Base-by-base conservation (phyloP, 495 filamentous ascomycete genomes). In the Parathielavia appendiculata region DNA sequence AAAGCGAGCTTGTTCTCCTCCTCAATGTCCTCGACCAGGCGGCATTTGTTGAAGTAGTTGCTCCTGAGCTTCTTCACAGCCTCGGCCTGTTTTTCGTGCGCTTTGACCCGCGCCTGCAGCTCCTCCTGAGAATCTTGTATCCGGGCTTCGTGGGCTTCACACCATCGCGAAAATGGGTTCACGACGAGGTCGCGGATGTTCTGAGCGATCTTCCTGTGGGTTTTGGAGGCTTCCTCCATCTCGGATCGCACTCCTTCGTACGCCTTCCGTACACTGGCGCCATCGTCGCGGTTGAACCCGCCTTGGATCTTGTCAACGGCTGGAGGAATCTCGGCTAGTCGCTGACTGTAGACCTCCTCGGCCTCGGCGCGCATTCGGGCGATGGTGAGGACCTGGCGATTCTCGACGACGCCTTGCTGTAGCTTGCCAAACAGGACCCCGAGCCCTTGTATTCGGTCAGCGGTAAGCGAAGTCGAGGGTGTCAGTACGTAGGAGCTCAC, bases 1-100 rank as follows among this genome's bases (percentile, higher is more conserved):
- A 97, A 97, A 34, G 90, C 92, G 13, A 99, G 83, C 73, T 97
- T 97, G 68, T 96, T 96, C 79, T 99, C 93, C 73, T 99, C 93
- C 65, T 97, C 95, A 54, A 97, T 72, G 67, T 99, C 93, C 71
- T 99, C 93, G 8, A 97, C 86, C 44, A 95, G 81, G 46, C 93
- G 88, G 66, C 93, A 99, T 73, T 97, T 97, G 77, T 96, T 97
- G 82, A 96, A 99, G 73, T 99, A 99, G 61, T 87, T 83, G 66
- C 91, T 97, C 44, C 95, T 84, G 59, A 96, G 80, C 75, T 97
- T 96, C 77, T 89, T 89, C 35, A 95, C 90, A 23, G 81, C 68
- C 53, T 97, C 95, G 43, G 87, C 86, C 71, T 97, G 95, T 63
- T 89, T 91, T 67, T 96, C 90, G 66, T 96, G 90, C 45, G 87